These are phyloP conservation scores for Cicer pinnatifidum DNA, from an alignment of 306 rosid species.

Conservation along the genomic window DNA sequence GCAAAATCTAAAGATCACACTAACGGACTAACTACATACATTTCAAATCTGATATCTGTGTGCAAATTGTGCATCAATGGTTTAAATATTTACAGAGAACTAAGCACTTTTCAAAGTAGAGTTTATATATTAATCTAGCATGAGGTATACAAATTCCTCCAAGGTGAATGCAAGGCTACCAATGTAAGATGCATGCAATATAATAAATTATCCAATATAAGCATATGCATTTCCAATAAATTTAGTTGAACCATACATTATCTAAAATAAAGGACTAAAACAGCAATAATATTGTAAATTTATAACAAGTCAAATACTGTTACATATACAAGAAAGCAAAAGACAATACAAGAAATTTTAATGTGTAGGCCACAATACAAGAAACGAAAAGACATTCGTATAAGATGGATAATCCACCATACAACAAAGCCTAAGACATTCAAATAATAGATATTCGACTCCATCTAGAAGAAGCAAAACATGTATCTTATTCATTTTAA, in stretches of 20 bases:
- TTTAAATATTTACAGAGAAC: constrained; percentile 24
- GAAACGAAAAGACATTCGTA: neutral
- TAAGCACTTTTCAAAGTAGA: constrained; percentile 17
- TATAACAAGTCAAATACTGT: neutral
- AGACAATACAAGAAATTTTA: no score
- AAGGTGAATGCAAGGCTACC: constrained; percentile 14
- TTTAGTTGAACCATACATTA: constrained; percentile 17
- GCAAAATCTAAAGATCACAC: constrained; percentile 30
- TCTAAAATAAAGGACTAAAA: constrained; percentile 10
- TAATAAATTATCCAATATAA: constrained; percentile 13
- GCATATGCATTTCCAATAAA: constrained; percentile 5
- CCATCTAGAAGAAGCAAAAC: constrained; percentile 28
- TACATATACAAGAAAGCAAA: no score
- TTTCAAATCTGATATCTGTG: constrained; percentile 26
- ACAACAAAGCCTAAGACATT: constrained; percentile 22
- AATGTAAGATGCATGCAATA: constrained; percentile 20
- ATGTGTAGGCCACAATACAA: constrained; percentile 15
- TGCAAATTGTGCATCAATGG: constrained; percentile 25
- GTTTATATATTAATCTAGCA: constrained; percentile 25
- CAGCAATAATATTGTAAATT: constrained; percentile 30
- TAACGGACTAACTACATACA: neutral
- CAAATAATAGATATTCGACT: constrained; percentile 14
- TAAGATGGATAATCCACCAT: constrained; percentile 13
- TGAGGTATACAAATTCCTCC: constrained; percentile 19
- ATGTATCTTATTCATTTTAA: constrained; percentile 17